Evolutionary conservation across 2,329 filamentous ascomycete species (phyloP).

Genomic region (Ascochyta viciae-villosae): DNA sequence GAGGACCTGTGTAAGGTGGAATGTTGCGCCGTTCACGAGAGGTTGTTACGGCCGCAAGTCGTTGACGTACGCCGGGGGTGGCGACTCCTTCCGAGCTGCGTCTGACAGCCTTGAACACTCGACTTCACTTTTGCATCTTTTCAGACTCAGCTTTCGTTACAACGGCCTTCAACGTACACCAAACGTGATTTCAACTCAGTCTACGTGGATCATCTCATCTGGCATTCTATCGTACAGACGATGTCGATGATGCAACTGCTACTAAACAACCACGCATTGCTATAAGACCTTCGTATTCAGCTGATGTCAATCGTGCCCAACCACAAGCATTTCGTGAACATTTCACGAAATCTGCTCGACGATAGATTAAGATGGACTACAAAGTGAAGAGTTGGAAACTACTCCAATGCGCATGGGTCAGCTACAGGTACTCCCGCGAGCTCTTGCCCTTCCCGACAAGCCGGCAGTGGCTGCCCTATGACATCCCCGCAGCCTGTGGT

Average conservation of each 20-base stretch:
- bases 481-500: conserved; percentile 3
- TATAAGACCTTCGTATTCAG: not conserved
- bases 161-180: not conserved
- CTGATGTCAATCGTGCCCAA: no score
- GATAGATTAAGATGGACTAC: no score
- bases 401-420: conserved; percentile 4
- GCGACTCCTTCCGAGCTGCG: not conserved
- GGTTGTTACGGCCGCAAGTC: conserved; percentile 15
- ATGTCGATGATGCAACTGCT: not conserved
- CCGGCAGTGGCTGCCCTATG: not conserved
- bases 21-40: conserved; percentile 1
- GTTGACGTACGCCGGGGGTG: conserved; percentile 16
- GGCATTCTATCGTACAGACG: not conserved
- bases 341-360: no score
- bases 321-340: no score
- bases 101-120: not conserved
- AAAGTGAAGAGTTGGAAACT: not conserved
- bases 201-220: not conserved
- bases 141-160: not conserved
- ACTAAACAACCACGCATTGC: not conserved
- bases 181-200: not conserved
- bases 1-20: not conserved
- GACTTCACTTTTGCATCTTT: not conserved
- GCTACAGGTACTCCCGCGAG: conserved; percentile 8
- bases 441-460: conserved; percentile 16